phyloP scores from a whole-genome alignment of 306 rosid species.

The Cercis canadensis region DNA sequence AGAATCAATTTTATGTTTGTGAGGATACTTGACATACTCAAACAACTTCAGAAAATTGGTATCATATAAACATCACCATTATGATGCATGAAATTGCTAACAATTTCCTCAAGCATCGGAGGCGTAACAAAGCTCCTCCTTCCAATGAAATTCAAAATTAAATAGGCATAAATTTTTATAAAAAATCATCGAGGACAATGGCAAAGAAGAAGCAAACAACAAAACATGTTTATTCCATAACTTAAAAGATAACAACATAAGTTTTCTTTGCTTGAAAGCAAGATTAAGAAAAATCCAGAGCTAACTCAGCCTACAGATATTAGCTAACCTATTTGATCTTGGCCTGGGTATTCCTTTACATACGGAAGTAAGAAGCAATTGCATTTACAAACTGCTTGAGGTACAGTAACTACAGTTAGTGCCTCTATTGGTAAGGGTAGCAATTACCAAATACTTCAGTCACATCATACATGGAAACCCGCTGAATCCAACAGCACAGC shows the following conservation, averaged over 20 bases:
- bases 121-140: too few species aligned
- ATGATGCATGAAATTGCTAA: too few species aligned
- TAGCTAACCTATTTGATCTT: conserved; percentile 41
- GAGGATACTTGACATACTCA: too few species aligned
- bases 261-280: conserved; percentile 32
- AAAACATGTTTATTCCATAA: conserved; percentile 33
- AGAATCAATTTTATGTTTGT: too few species aligned
- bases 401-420: conserved; percentile 39
- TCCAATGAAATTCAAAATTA: too few species aligned
- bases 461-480: conserved; percentile 69
- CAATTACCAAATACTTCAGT: conserved; percentile 33
- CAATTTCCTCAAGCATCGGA: too few species aligned
- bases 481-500: conserved; percentile 87
- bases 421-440: conserved; percentile 33
- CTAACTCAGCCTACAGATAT: conserved; percentile 38
- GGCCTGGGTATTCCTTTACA: conserved; percentile 34
- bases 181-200: neutral
- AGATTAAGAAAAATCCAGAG: conserved; percentile 25
- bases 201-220: neutral
- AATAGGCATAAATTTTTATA: too few species aligned
- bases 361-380: conserved; percentile 31
- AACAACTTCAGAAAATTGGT: too few species aligned
- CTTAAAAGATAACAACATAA: conserved; percentile 29
- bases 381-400: conserved; percentile 44
- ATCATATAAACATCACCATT: too few species aligned